Evolutionary conservation across 2,329 filamentous ascomycete species (phyloP).

Genomic region (Fusarium sp.): DNA sequence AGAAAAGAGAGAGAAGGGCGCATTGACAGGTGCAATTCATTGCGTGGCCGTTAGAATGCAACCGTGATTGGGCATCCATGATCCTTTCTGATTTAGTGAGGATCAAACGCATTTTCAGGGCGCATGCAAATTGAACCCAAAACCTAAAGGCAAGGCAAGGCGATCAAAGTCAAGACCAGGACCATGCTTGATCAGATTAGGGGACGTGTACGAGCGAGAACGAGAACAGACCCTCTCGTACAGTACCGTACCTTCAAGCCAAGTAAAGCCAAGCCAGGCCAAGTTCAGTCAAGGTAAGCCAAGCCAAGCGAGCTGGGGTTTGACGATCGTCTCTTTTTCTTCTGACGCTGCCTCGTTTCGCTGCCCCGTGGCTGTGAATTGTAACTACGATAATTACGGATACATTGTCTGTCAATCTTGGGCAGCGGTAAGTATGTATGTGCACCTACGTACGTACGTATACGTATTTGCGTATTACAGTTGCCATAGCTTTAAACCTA

Average conservation of each 20-base stretch:
- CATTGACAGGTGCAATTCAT: neutral
- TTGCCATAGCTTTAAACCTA: neutral
- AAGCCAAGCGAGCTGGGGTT: slow-evolving; percentile 8
- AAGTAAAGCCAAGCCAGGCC: neutral
- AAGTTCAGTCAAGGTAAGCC: neutral
- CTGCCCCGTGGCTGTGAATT: slow-evolving; percentile 10
- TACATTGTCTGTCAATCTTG: neutral
- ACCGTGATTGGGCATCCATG: slow-evolving; percentile 14
- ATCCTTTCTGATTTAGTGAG: neutral
- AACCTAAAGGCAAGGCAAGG: slow-evolving; percentile 26
- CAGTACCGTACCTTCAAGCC: neutral
- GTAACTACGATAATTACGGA: neutral
- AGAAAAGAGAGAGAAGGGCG: neutral
- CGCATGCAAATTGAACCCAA: slow-evolving; percentile 27
- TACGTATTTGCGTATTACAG: slow-evolving; percentile 19
- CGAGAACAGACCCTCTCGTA: slow-evolving; percentile 10
- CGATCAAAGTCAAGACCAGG: slow-evolving; percentile 19
- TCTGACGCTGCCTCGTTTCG: neutral
- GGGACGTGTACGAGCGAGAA: slow-evolving; percentile 27
- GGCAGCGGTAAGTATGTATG: neutral
- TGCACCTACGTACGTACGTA: neutral
- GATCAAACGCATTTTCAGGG: slow-evolving; percentile 31
- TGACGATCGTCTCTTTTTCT: slow-evolving; percentile 7
- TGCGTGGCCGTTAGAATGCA: slow-evolving; percentile 14
- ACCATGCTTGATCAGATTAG: slow-evolving; percentile 1